These are phyloP conservation scores for Pseudogymnoascus pannorum DNA, from an alignment of 2,329 filamentous ascomycete species.

Conservation along the genomic window DNA sequence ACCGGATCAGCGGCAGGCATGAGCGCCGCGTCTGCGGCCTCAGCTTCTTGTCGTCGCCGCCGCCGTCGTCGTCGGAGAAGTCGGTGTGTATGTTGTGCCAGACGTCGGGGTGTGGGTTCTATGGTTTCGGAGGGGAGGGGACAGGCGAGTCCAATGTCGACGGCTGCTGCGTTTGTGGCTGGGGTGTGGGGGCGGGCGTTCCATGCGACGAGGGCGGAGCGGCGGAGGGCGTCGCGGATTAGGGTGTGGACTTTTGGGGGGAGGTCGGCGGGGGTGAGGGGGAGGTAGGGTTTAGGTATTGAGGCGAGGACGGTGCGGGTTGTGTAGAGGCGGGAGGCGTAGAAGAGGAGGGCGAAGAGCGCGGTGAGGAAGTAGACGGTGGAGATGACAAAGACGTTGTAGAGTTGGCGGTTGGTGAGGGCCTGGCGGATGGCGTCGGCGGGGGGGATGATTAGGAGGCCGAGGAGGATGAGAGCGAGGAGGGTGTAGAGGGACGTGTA, in stretches of 20 bases:
- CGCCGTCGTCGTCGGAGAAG: not conserved
- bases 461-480: slow-evolving; percentile 64
- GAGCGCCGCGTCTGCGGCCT: not conserved
- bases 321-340: slow-evolving; percentile 77
- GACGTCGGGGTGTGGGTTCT: not conserved
- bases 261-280: slow-evolving; percentile 78
- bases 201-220: slow-evolving; percentile 76
- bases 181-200: slow-evolving; percentile 61
- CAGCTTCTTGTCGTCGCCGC: not conserved
- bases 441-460: slow-evolving; percentile 71
- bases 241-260: slow-evolving; percentile 66
- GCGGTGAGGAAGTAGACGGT: slow-evolving; percentile 69
- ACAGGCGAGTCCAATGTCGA: not conserved
- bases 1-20: slow-evolving; percentile 27
- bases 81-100: not conserved
- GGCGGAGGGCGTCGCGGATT: slow-evolving; percentile 63
- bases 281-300: slow-evolving; percentile 83
- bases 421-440: slow-evolving; percentile 76
- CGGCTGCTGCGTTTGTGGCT: not conserved
- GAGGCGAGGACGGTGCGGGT: slow-evolving; percentile 70
- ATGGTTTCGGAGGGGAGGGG: not conserved
- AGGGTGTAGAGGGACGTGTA: slow-evolving; percentile 73
- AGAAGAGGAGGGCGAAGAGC: slow-evolving; percentile 65
- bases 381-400: slow-evolving; percentile 77
- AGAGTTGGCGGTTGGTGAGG: slow-evolving; percentile 55